phyloP scores from a whole-genome alignment of 495 filamentous ascomycete species.

The Penicillium paxilli region DNA sequence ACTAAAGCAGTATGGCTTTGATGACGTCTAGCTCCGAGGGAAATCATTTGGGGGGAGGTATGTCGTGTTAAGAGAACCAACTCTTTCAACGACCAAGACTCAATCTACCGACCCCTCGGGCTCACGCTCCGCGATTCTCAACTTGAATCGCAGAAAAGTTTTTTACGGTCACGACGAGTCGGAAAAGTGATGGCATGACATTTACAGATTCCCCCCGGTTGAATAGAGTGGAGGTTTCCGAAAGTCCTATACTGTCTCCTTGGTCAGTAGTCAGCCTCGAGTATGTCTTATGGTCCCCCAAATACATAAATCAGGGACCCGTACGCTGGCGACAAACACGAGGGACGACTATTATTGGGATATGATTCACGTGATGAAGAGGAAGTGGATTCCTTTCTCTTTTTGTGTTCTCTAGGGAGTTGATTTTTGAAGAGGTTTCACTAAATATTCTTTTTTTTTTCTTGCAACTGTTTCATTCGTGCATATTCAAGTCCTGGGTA shows the following conservation, averaged over 20 bases:
- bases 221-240: slow-evolving; percentile 22
- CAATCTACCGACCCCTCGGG: slow-evolving; percentile 12
- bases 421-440: slow-evolving; percentile 35
- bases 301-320: too few relatives aligned
- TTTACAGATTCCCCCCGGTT: slow-evolving; percentile 33
- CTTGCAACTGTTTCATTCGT: slow-evolving; percentile 14
- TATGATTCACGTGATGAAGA: slow-evolving; percentile 27
- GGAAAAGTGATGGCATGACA: slow-evolving; percentile 32
- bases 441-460: slow-evolving; percentile 15
- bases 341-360: slow-evolving; percentile 22
- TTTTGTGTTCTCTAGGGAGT: slow-evolving; percentile 42
- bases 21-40: slow-evolving; percentile 17
- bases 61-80: slow-evolving; percentile 6
- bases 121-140: slow-evolving; percentile 19
- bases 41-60: slow-evolving; percentile 4
- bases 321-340: slow-evolving; percentile 5
- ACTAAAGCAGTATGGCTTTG: slow-evolving; percentile 33
- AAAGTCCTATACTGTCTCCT: slow-evolving; percentile 18
- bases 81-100: slow-evolving; percentile 5
- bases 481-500: slow-evolving; percentile 35
- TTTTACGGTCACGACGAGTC: slow-evolving; percentile 38
- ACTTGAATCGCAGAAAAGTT: slow-evolving; percentile 28
- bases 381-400: slow-evolving; percentile 27
- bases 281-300: slow-evolving; percentile 2
- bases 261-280: slow-evolving; percentile 8